A percentile compares a stretch with the other conserved stretches of the same genome.
Conservation (phyloP, 805 yeast species). For the Tetrapisispora iriomotensis region DNA sequence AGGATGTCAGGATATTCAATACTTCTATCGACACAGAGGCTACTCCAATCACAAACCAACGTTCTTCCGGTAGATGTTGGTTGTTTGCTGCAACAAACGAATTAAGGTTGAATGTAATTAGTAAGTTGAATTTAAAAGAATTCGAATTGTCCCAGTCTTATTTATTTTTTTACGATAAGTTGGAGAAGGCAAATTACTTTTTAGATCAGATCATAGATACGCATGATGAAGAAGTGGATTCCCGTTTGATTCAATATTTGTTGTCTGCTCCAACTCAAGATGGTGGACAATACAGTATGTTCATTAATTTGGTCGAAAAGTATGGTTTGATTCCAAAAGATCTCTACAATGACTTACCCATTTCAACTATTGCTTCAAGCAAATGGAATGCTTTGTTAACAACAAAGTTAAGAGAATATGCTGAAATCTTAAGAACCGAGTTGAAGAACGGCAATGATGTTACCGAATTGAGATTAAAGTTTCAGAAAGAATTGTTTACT, state of each 20-base stretch:
- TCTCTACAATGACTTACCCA: constrained; percentile 59
- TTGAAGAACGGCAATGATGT: constrained; percentile 29
- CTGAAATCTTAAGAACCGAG: constrained; percentile 50
- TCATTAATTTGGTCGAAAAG: constrained; percentile 63
- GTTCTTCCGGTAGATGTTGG: constrained; percentile 79
- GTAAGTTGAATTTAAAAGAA: constrained; percentile 51
- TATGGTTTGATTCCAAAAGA: constrained; percentile 75
- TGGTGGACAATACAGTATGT: constrained; percentile 87
- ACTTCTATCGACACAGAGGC: constrained; percentile 30
- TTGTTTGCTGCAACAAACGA: constrained; percentile 75
- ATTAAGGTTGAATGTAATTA: constrained; percentile 52
- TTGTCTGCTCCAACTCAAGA: constrained; percentile 60
- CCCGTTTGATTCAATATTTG: constrained; percentile 59
- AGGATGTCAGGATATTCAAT: constrained; percentile 25
- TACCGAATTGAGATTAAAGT: constrained; percentile 35
- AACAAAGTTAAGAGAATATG: constrained; percentile 69
- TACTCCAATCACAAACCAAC: constrained; percentile 63
- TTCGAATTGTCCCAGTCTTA: constrained; percentile 73
- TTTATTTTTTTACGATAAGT: constrained; percentile 74
- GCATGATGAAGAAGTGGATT: constrained; percentile 52
- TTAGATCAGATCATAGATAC: constrained; percentile 69
- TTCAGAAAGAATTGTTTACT: constrained; percentile 56
- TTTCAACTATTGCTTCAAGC: constrained; percentile 41
- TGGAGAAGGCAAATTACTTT: constrained; percentile 76
- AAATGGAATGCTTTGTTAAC: constrained; percentile 53